phyloP scores from a whole-genome alignment of 108 stramenopile species.

The Skeletonema costatum region DNA sequence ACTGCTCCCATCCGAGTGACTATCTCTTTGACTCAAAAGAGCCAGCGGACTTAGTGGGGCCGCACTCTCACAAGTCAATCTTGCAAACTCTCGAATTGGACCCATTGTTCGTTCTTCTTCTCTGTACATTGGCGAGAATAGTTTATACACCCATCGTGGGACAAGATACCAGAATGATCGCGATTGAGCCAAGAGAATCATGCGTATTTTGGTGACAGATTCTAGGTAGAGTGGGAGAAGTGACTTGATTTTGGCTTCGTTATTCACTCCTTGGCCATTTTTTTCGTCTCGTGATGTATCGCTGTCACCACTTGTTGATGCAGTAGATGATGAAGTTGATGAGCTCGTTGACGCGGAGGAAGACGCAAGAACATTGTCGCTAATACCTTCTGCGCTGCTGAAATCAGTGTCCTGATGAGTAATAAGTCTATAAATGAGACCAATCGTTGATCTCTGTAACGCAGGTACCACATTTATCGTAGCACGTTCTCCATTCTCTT shows the following conservation, averaged over 20 bases:
- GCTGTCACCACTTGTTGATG: neutral
- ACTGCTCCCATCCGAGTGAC: conserved; percentile 29
- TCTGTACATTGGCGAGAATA: conserved; percentile 78
- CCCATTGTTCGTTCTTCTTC: conserved; percentile 81
- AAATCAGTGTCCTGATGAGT: conserved; percentile 57
- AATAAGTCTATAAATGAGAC: conserved; percentile 81
- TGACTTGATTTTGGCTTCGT: conserved; percentile 20
- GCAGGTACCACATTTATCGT: conserved; percentile 70
- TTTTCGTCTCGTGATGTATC: neutral
- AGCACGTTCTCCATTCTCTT: neutral
- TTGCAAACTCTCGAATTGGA: conserved; percentile 80
- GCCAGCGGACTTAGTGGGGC: conserved; percentile 63
- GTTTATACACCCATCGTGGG: conserved; percentile 81
- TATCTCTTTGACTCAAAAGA: conserved; percentile 38
- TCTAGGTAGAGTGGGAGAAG: conserved; percentile 70
- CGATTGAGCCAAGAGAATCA: conserved; percentile 91
- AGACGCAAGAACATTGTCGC: neutral
- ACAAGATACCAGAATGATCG: conserved; percentile 90
- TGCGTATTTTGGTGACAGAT: conserved; percentile 86
- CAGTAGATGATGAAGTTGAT: conserved; percentile 5
- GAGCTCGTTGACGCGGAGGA: conserved; percentile 5
- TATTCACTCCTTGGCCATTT: neutral
- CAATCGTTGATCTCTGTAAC: conserved; percentile 74
- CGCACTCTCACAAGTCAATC: conserved; percentile 66
- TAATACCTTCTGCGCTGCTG: neutral